phyloP scores from a whole-genome alignment of 495 filamentous ascomycete species.

The Pseudomonodictys pantanalensis region DNA sequence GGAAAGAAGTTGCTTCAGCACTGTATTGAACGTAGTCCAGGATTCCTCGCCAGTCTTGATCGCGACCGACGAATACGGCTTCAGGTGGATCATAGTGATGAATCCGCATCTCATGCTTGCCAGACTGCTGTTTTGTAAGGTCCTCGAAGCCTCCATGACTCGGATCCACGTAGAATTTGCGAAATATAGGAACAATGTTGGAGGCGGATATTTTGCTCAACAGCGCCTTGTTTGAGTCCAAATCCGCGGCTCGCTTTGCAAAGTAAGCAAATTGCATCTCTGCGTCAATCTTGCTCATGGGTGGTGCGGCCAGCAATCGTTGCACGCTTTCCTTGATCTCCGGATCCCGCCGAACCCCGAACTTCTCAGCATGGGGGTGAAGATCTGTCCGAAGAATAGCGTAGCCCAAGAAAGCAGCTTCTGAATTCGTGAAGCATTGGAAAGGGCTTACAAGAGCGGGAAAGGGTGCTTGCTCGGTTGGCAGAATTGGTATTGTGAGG shows the following conservation, averaged over 20 bases:
- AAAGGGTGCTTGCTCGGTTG: conserved; percentile 60
- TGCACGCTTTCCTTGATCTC: conserved; percentile 71
- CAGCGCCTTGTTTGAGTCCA: conserved; percentile 53
- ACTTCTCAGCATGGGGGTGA: conserved; percentile 70
- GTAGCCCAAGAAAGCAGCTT: conserved; percentile 73
- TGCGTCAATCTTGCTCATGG: conserved; percentile 60
- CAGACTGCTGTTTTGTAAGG: conserved; percentile 31
- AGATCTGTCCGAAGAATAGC: conserved; percentile 70
- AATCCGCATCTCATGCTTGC: conserved; percentile 26
- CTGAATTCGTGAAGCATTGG: conserved; percentile 78
- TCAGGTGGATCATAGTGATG: conserved; percentile 31
- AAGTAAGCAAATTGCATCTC: conserved; percentile 76
- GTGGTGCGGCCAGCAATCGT: conserved; percentile 65
- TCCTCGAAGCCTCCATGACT: conserved; percentile 36
- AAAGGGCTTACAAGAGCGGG: conserved; percentile 63
- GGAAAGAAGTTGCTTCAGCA: conserved; percentile 77
- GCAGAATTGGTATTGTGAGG: conserved; percentile 62
- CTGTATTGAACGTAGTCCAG: conserved; percentile 98
- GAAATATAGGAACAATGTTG: conserved; percentile 65
- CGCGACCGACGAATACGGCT: conserved; percentile 57
- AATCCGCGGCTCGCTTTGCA: conserved; percentile 67
- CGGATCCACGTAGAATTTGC: conserved; percentile 28
- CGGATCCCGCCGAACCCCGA: conserved; percentile 79
- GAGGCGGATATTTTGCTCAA: conserved; percentile 57
- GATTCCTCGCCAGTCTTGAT: conserved; percentile 74